Evolutionary conservation across 257 asterid genomes (phyloP).

Genomic region (Solanum commersonii): DNA sequence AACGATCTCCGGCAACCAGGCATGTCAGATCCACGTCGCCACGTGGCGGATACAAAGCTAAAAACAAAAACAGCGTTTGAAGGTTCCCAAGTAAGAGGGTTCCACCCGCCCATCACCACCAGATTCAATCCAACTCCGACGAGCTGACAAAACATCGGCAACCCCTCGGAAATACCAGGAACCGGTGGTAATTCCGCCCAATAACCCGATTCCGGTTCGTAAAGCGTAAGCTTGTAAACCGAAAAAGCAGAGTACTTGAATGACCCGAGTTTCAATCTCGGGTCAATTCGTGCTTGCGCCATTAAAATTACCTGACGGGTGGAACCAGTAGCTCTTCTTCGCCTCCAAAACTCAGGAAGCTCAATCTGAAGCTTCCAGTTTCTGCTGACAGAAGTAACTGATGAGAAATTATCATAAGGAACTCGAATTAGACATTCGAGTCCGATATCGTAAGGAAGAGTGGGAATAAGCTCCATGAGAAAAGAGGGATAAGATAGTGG

Average conservation of each 20-base stretch:
- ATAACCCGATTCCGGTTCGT: conserved; percentile 57
- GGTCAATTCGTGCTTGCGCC: conserved; percentile 32
- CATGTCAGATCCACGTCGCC: conserved; percentile 64
- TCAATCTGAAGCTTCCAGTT: conserved; percentile 41
- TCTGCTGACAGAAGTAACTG: conserved; percentile 41
- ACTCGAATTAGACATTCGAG: conserved; percentile 47
- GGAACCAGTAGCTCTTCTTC: conserved; percentile 22
- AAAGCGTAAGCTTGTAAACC: conserved; percentile 37
- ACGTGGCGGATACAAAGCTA: conserved; percentile 37
- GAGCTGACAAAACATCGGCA: conserved; percentile 67
- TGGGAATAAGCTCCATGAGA: conserved; percentile 17
- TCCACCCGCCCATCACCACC: conserved; percentile 66
- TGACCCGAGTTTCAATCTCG: neutral
- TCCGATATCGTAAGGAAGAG: conserved; percentile 54
- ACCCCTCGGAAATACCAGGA: conserved; percentile 35
- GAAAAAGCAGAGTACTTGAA: conserved; percentile 15
- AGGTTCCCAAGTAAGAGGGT: conserved; percentile 52
- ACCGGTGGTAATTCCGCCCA: conserved; percentile 50
- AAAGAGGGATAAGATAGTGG: neutral
- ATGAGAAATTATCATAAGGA: conserved; percentile 34
- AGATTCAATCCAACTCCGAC: conserved; percentile 44
- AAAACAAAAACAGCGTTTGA: conserved; percentile 28
- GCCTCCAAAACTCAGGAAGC: conserved; percentile 50
- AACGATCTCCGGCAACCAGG: conserved; percentile 51
- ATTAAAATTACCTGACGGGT: conserved; percentile 25